A percentile compares a stretch with the other conserved stretches of the same genome.
Evolutionary conservation across 495 filamentous ascomycete genomes (phyloP).

Genomic region (Friedmanniomyces endolithicus): DNA sequence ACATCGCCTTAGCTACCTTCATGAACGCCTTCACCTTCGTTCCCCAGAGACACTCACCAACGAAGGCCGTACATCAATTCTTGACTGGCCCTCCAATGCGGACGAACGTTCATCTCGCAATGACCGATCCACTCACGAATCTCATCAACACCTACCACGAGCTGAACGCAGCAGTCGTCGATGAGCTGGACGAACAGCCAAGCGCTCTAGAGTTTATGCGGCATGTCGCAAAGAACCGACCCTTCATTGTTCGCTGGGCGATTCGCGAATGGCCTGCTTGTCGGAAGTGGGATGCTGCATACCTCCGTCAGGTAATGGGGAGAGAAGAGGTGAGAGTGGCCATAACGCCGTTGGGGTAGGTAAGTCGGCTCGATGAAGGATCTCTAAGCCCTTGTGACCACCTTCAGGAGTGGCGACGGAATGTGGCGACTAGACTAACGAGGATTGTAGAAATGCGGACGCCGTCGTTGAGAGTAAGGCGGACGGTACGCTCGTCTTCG

Average conservation of each 20-base stretch:
- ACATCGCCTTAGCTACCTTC: no score
- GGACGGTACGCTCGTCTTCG: constrained; percentile 36
- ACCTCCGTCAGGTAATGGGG: constrained; percentile 41
- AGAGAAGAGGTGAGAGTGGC: constrained; percentile 51
- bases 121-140: constrained; percentile 33
- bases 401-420: no score
- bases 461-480: constrained; percentile 35
- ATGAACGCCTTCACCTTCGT: no score
- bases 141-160: constrained; percentile 55
- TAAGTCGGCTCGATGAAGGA: constrained; percentile 2
- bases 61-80: neutral
- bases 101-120: neutral
- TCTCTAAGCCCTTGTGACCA: neutral
- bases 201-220: constrained; percentile 62
- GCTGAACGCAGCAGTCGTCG: constrained; percentile 45
- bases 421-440: no score
- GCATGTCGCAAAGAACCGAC: constrained; percentile 52
- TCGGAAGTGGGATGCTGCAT: constrained; percentile 44
- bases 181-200: constrained; percentile 47
- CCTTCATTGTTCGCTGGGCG: constrained; percentile 53
- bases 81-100: neutral
- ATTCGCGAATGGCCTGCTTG: constrained; percentile 47
- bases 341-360: constrained; percentile 53
- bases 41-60: no score
- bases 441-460: constrained; percentile 44